phyloP scores from a whole-genome alignment of 371 early-diverging fungal genomes.

The Blastocladiella emersonii region DNA sequence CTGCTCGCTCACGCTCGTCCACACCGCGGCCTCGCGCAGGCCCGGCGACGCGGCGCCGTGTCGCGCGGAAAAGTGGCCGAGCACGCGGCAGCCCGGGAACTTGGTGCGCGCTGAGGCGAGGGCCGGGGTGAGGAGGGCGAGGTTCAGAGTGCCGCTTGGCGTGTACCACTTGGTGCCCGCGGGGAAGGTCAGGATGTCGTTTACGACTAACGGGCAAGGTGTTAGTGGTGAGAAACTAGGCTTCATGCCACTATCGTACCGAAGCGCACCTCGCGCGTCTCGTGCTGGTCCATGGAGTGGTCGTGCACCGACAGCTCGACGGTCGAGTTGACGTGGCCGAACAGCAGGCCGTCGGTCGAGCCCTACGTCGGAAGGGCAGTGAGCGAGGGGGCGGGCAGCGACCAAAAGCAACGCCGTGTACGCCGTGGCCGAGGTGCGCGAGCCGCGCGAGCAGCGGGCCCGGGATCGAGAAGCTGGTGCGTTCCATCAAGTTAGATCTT shows the following conservation, averaged over 20 bases:
- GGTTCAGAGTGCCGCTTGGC: too few species aligned
- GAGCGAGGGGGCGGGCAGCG: too few species aligned
- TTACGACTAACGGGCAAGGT: background rate
- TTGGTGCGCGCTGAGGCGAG: background rate
- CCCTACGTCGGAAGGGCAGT: background rate
- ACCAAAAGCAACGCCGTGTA: too few species aligned
- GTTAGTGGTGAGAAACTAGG: background rate
- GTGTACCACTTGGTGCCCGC: too few species aligned
- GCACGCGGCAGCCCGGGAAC: background rate
- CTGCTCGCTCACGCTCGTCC: background rate
- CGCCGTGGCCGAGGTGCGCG: background rate
- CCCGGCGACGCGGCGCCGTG: background rate
- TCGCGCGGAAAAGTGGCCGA: background rate
- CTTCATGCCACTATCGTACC: background rate
- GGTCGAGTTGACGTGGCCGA: background rate
- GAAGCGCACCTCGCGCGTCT: background rate
- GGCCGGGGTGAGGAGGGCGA: background rate
- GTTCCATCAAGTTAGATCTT: too few species aligned
- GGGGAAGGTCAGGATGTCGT: background rate
- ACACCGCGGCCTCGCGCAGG: background rate
- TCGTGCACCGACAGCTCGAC: background rate
- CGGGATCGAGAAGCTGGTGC: background rate
- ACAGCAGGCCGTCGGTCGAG: background rate
- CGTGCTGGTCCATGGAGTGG: background rate
- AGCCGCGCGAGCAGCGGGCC: background rate